These are phyloP conservation scores for Phytophthora quininea DNA, from an alignment of 352 stramenopile genomes.

Conservation along the genomic window DNA sequence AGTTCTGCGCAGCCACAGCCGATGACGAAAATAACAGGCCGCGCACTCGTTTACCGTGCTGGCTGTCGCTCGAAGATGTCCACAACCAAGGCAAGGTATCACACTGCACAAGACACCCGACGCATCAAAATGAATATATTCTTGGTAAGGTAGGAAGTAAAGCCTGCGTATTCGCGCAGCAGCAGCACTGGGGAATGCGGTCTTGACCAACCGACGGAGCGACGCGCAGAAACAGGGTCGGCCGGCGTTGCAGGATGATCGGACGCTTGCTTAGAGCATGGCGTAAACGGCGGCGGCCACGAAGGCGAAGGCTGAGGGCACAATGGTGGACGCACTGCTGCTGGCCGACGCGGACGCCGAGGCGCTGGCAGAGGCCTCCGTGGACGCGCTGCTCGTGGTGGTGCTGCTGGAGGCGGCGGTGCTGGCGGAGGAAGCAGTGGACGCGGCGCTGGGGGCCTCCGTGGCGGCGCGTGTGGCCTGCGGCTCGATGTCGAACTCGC, in stretches of 20 bases:
- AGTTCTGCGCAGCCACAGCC: too few species aligned
- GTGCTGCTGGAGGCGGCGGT: neutral
- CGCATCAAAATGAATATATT: too few species aligned
- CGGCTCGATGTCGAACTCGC: conserved; percentile 43
- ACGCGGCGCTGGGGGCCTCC: conserved; percentile 11
- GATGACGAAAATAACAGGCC: too few species aligned
- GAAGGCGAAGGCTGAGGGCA: conserved; percentile 30
- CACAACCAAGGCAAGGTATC: too few species aligned
- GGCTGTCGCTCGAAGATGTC: too few species aligned
- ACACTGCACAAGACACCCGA: too few species aligned
- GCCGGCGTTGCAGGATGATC: conserved; percentile 1
- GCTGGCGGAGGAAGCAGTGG: conserved; percentile 1
- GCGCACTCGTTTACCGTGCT: too few species aligned
- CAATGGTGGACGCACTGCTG: conserved; percentile 28
- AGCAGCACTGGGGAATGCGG: too few species aligned
- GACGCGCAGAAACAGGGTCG: conserved; percentile 5
- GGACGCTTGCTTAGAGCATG: conserved; percentile 41
- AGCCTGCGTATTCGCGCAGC: neutral
- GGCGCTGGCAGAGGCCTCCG: conserved; percentile 13
- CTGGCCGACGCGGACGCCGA: conserved; percentile 21
- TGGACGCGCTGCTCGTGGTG: conserved; percentile 21
- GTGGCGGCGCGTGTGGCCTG: conserved; percentile 35
- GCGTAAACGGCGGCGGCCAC: conserved; percentile 36
- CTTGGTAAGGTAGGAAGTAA: neutral
- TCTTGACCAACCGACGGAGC: neutral